Evolutionary conservation across 108 stramenopile species (phyloP), one percentile per base, ranked within the genome.

Genomic region (Pseudonitzschia multistriata): DNA sequence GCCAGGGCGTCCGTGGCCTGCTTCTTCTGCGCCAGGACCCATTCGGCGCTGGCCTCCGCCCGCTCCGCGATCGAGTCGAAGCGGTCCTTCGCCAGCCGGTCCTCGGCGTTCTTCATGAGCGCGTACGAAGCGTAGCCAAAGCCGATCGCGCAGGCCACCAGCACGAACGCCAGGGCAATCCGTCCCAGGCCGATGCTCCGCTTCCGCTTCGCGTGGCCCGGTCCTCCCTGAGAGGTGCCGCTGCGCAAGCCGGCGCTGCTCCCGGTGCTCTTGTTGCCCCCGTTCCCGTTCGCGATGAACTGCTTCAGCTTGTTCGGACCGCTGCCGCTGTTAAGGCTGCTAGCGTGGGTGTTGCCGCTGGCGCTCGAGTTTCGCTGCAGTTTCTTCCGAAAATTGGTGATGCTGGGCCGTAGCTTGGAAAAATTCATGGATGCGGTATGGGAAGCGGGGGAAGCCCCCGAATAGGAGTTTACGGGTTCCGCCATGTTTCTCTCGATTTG

Each of bases 1-100:
- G 74, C 74, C 0, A 76, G 2, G 6, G 67, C 35, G 29, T 63
- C 39, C 0, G 68, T 52, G 0, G 68, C 59, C 53, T 57, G 15
- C 27, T 64, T 61, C 67, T 63, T 68, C 21, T 53, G 47, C 14
- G 52, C 60, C 62, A 55, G 5, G 7, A 76, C 68, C 49, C 24
- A 52, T 0, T 30, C 28, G 13, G 67, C 74, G 19, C 24, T 45
- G 1, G 50, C 6, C n/a, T 61, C 42, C 0, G 68, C 74, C 7
- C 67, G 57, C 5, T 68, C 33, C 3, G 61, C 68, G 47, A 76
- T 62, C 0, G 48, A 31, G 0, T 63, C 74, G 68, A 76, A 76
- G 0, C 62, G 67, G 22, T 33, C 8, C 24, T 37, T 35, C 15
- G 74, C 74, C 2, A 52, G 48, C 0, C 37, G 22, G 0, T 13